Percentiles rank a stretch among this genome's conserved stretches.
These are phyloP conservation scores for Ascochyta koolunga DNA, from an alignment of 2,329 filamentous ascomycete genomes.

Conservation along the genomic window DNA sequence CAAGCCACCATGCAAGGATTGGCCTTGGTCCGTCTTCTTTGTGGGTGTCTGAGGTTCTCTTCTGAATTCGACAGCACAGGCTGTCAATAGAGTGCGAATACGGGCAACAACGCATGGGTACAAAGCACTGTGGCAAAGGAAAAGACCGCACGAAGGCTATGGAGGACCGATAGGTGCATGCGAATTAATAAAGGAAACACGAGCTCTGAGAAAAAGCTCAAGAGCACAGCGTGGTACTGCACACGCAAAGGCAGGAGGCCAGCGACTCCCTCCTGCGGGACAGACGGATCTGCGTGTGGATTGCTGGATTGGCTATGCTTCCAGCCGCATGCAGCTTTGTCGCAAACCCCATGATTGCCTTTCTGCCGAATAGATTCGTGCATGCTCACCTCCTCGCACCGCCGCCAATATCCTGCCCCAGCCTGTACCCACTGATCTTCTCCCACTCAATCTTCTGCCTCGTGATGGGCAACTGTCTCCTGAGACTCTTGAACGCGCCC, in stretches of 20 bases:
- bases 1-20: not conserved
- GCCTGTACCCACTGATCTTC: conserved; percentile 88
- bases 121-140: not conserved
- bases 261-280: not conserved
- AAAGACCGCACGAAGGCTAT: too few species aligned
- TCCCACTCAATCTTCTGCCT: conserved; percentile 99
- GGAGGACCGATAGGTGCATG: too few species aligned
- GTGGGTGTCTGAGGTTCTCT: not conserved
- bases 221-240: too few species aligned
- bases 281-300: not conserved
- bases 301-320: not conserved
- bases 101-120: not conserved
- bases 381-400: conserved; percentile 32
- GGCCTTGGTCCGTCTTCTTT: not conserved
- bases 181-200: not conserved
- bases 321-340: not conserved
- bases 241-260: too few species aligned
- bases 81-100: too few species aligned
- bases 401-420: conserved; percentile 60
- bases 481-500: conserved; percentile 90
- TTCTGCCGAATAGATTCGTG: not conserved
- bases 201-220: not conserved
- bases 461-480: conserved; percentile 92
- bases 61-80: not conserved
- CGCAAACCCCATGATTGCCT: not conserved